These are phyloP conservation scores for Chaetoscypha palmicola DNA, from an alignment of 2,329 filamentous ascomycete species.

Conservation along the genomic window DNA sequence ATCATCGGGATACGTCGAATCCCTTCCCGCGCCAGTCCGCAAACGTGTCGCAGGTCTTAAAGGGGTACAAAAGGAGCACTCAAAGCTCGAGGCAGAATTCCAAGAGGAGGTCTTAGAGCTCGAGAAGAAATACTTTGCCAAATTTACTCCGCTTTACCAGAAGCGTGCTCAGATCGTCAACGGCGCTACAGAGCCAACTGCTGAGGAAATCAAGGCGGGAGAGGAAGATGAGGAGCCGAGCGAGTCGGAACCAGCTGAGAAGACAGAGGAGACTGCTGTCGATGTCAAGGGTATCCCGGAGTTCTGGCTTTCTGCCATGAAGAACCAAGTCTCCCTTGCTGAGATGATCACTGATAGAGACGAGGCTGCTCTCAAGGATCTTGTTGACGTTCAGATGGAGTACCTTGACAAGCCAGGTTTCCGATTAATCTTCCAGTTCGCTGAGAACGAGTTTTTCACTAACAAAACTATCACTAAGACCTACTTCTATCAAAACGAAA, in stretches of 20 bases:
- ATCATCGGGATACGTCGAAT: constrained; percentile 97
- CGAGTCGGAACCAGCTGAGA: constrained; percentile 44
- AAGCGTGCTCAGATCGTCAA: constrained; percentile 92
- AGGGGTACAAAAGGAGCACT: constrained; percentile 97
- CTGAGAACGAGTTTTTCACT: constrained; percentile 91
- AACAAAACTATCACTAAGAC: constrained; percentile 98
- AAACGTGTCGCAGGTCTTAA: constrained; percentile 92
- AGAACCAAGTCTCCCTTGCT: constrained; percentile 94
- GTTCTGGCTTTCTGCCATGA: constrained; percentile 99
- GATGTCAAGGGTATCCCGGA: constrained; percentile 78
- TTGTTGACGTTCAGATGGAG: constrained; percentile 96
- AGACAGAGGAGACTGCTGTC: constrained; percentile 41
- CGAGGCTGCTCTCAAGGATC: constrained; percentile 82
- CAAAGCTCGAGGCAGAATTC: constrained; percentile 96
- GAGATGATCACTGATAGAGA: constrained; percentile 99
- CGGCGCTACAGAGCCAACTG: constrained; percentile 75
- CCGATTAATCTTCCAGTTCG: constrained; percentile 95
- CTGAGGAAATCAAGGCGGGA: constrained; percentile 79
- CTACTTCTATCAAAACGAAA: constrained; percentile 98
- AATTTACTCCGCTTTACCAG: constrained; percentile 95
- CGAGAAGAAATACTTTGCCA: constrained; percentile 99
- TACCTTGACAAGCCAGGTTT: constrained; percentile 98
- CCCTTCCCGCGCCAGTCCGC: constrained; percentile 79
- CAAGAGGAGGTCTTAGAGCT: constrained; percentile 97
- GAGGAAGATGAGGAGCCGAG: constrained; percentile 64